These are phyloP conservation scores for Floccularia luteovirens DNA, from an alignment of 768 basidiomycete species.

Conservation along the genomic window DNA sequence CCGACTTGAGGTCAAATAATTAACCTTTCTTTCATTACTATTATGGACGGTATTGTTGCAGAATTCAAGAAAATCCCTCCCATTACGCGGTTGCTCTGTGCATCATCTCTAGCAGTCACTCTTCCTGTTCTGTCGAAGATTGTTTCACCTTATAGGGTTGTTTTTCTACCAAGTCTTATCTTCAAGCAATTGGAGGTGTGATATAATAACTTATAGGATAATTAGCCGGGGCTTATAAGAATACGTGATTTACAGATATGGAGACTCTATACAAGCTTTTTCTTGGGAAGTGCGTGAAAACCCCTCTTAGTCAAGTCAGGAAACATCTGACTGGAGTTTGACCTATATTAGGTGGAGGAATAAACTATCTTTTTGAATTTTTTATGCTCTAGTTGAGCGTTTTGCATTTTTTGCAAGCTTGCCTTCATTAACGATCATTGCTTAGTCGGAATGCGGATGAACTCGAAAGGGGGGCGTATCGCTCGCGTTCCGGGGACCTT, in stretches of 20 bases:
- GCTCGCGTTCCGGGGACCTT: slow-evolving; percentile 59
- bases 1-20: too few relatives aligned
- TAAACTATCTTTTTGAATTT: slow-evolving; percentile 58
- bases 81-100: slow-evolving; percentile 66
- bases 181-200: slow-evolving; percentile 39
- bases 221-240: background rate
- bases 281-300: slow-evolving; percentile 50
- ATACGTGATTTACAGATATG: slow-evolving; percentile 41
- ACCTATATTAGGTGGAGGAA: slow-evolving; percentile 30
- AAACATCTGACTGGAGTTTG: background rate
- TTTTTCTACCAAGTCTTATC: slow-evolving; percentile 45
- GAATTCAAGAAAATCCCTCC: slow-evolving; percentile 80
- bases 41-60: slow-evolving; percentile 42
- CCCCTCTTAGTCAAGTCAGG: background rate
- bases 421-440: slow-evolving; percentile 1
- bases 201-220: background rate
- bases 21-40: too few relatives aligned
- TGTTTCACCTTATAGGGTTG: slow-evolving; percentile 40
- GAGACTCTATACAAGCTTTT: slow-evolving; percentile 69
- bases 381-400: slow-evolving; percentile 60
- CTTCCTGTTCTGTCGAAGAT: slow-evolving; percentile 48
- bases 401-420: background rate
- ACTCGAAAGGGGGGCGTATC: slow-evolving; percentile 57
- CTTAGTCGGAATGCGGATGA: slow-evolving; percentile 61
- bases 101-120: slow-evolving; percentile 54